These are phyloP conservation scores for Pichia sp. DNA, from an alignment of 1,139 yeast species.

Conservation along the genomic window DNA sequence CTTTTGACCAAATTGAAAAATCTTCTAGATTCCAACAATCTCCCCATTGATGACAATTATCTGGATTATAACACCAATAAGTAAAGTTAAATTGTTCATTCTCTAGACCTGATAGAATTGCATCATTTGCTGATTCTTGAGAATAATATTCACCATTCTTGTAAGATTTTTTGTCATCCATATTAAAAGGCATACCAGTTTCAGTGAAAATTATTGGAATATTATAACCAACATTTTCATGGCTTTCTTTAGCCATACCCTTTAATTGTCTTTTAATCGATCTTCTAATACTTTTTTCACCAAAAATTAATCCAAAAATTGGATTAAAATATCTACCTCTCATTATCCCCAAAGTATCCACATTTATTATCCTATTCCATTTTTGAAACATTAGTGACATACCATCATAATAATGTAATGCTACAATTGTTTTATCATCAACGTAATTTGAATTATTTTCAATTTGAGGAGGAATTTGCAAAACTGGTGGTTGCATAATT, in stretches of 20 bases:
- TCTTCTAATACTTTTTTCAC: slow-evolving; percentile 70
- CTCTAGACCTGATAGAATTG: slow-evolving; percentile 71
- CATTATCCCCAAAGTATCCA: slow-evolving; percentile 86
- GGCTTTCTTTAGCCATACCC: slow-evolving; percentile 59
- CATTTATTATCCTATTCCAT: slow-evolving; percentile 60
- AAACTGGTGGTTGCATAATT: slow-evolving; percentile 76
- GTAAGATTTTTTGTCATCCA: slow-evolving; percentile 73
- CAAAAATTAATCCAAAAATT: slow-evolving; percentile 68
- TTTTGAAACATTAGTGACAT: slow-evolving; percentile 83
- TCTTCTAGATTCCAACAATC: slow-evolving; percentile 94
- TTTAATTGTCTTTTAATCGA: slow-evolving; percentile 61
- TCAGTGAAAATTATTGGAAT: slow-evolving; percentile 80
- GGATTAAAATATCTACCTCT: slow-evolving; percentile 73
- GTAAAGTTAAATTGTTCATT: slow-evolving; percentile 66
- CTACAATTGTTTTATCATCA: slow-evolving; percentile 61
- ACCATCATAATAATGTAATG: slow-evolving; percentile 93
- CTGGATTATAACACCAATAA: slow-evolving; percentile 76
- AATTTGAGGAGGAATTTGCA: slow-evolving; percentile 70
- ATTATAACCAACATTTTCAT: slow-evolving; percentile 44
- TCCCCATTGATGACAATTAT: slow-evolving; percentile 75
- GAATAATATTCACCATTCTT: slow-evolving; percentile 54
- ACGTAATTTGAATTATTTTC: slow-evolving; percentile 44
- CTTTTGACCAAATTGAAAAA: slow-evolving; percentile 76
- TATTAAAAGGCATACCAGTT: slow-evolving; percentile 96
- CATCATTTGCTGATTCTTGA: slow-evolving; percentile 81